Conservation (phyloP, 805 yeast species). For the Saccharomyces eubayanus region DNA sequence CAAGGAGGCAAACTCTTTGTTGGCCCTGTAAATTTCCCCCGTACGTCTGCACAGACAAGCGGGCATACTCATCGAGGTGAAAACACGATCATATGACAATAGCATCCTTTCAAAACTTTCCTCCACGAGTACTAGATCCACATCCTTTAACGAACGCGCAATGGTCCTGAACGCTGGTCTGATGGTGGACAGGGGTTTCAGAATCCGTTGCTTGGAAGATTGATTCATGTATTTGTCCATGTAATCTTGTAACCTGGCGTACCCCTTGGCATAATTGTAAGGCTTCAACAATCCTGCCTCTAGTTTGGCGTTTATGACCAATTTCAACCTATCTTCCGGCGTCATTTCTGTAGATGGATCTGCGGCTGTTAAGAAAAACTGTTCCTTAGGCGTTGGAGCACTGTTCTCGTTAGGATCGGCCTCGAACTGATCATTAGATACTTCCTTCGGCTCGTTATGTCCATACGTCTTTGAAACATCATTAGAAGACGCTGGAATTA, state of each 20-base stretch:
- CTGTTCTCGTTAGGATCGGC: neutral
- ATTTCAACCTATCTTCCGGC: constrained; percentile 87
- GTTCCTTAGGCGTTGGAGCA: constrained; percentile 75
- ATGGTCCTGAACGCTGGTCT: constrained; percentile 91
- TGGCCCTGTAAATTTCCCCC: constrained; percentile 91
- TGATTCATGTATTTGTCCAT: constrained; percentile 90
- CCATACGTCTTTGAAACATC: neutral
- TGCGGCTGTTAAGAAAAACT: constrained; percentile 91
- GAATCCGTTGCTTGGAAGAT: constrained; percentile 72
- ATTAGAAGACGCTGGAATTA: neutral
- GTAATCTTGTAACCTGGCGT: constrained; percentile 78
- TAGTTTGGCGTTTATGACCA: constrained; percentile 86
- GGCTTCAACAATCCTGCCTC: constrained; percentile 92
- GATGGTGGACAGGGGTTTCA: constrained; percentile 76
- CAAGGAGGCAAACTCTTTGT: constrained; percentile 88
- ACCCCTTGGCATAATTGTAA: constrained; percentile 88
- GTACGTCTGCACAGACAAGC: constrained; percentile 97
- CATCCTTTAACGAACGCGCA: constrained; percentile 81
- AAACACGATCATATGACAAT: constrained; percentile 86
- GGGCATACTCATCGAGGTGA: constrained; percentile 95
- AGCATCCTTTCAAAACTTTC: constrained; percentile 92
- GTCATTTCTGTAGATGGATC: constrained; percentile 92
- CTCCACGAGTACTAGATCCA: constrained; percentile 84
- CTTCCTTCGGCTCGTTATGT: constrained; percentile 19
- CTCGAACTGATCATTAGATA: neutral